These are phyloP conservation scores for Fusarium sp. DNA, from an alignment of 2,329 filamentous ascomycete genomes.

Conservation along the genomic window DNA sequence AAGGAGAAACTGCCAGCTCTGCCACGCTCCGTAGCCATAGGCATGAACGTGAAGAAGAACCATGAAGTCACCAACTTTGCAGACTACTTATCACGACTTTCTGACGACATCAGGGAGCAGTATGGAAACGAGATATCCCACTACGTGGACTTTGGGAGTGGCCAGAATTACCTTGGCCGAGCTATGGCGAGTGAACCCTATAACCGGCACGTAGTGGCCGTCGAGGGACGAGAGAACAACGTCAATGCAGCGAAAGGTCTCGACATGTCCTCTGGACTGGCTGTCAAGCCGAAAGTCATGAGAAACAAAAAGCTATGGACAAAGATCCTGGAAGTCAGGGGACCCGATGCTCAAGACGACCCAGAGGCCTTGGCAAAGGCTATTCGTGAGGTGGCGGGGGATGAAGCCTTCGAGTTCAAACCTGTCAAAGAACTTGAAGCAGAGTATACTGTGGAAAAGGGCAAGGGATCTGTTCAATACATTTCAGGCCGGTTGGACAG, in stretches of 20 bases:
- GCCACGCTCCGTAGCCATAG: slow-evolving; percentile 78
- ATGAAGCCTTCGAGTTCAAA: slow-evolving; percentile 57
- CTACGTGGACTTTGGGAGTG: slow-evolving; percentile 94
- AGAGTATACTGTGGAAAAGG: slow-evolving; percentile 67
- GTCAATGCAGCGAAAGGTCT: slow-evolving; percentile 86
- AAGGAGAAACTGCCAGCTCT: slow-evolving; percentile 65
- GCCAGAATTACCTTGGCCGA: slow-evolving; percentile 94
- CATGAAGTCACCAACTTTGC: slow-evolving; percentile 95
- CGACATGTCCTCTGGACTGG: slow-evolving; percentile 83
- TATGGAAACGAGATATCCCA: slow-evolving; percentile 77
- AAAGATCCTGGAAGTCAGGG: slow-evolving; percentile 57
- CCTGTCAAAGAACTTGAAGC: slow-evolving; percentile 61
- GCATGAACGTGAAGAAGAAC: slow-evolving; percentile 96
- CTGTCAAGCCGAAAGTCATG: slow-evolving; percentile 77
- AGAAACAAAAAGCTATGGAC: slow-evolving; percentile 85
- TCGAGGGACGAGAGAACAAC: slow-evolving; percentile 88
- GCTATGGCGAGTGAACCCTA: slow-evolving; percentile 87
- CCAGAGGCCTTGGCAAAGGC: slow-evolving; percentile 50
- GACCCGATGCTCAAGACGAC: slow-evolving; percentile 54
- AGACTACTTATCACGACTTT: slow-evolving; percentile 76
- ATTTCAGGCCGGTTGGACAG: slow-evolving; percentile 79
- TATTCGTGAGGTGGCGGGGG: slow-evolving; percentile 50
- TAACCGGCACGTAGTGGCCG: slow-evolving; percentile 86
- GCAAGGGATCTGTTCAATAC: slow-evolving; percentile 79
- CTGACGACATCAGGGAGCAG: slow-evolving; percentile 67